Percentiles rank a stretch among this genome's conserved stretches.
Evolutionary conservation across 2,329 filamentous ascomycete species (phyloP).

Genomic region (Penicillium sp.): DNA sequence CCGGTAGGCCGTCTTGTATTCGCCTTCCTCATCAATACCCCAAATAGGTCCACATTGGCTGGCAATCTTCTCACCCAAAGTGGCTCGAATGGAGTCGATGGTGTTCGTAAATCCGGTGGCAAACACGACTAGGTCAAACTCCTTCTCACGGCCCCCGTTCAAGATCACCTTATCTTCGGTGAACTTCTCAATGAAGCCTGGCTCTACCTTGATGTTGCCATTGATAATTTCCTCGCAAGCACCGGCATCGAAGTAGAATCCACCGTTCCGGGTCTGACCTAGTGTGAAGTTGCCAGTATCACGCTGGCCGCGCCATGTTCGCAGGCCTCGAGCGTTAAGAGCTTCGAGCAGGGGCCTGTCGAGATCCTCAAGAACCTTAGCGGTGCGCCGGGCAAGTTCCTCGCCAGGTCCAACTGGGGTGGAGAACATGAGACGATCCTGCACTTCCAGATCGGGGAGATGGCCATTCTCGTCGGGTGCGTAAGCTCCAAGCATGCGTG

Average conservation of each 20-base stretch:
- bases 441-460: slow-evolving; percentile 3
- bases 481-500: slow-evolving; percentile 22
- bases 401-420: slow-evolving; percentile 14
- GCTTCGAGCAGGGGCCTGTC: slow-evolving; percentile 20
- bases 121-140: slow-evolving; percentile 28
- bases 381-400: slow-evolving; percentile 15
- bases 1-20: slow-evolving; percentile 25
- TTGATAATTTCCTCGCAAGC: slow-evolving; percentile 25
- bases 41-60: slow-evolving; percentile 19
- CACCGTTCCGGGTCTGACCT: slow-evolving; percentile 26
- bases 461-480: slow-evolving; percentile 10
- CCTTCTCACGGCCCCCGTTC: slow-evolving; percentile 25
- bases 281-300: slow-evolving; percentile 27
- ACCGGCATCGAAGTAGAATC: slow-evolving; percentile 27
- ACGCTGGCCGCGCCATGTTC: slow-evolving; percentile 31
- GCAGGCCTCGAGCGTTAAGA: slow-evolving; percentile 22
- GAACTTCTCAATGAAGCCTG: slow-evolving; percentile 18
- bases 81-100: slow-evolving; percentile 20
- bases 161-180: slow-evolving; percentile 29
- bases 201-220: slow-evolving; percentile 25
- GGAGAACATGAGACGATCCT: slow-evolving; percentile 10
- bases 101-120: slow-evolving; percentile 25
- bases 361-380: slow-evolving; percentile 18
- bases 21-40: slow-evolving; percentile 26
- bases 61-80: slow-evolving; percentile 21